Evolutionary conservation across 1,284 basidiomycete genomes (phyloP).

Genomic region (Coniferiporia weirii): DNA sequence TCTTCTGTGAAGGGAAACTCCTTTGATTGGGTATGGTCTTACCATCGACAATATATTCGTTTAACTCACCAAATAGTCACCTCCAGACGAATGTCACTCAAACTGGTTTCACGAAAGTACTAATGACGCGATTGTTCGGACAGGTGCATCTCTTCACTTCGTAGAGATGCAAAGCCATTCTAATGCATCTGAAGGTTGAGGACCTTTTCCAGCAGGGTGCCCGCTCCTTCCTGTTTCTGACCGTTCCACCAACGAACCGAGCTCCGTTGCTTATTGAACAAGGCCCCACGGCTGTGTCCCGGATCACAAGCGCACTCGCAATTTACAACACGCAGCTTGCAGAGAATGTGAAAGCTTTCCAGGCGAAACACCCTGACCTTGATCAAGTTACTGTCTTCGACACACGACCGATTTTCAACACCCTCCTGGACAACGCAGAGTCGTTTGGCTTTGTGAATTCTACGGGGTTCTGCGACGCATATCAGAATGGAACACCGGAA

Average conservation of each 20-base stretch:
- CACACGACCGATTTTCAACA: conserved; percentile 53
- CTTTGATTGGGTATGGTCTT: conserved; percentile 30
- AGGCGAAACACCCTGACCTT: conserved; percentile 37
- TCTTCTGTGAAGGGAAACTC: conserved; percentile 41
- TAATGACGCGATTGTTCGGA: conserved; percentile 52
- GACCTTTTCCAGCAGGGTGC: conserved; percentile 49
- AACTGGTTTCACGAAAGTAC: conserved; percentile 41
- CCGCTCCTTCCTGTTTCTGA: conserved; percentile 60
- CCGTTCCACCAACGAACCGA: conserved; percentile 59
- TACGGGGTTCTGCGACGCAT: conserved; percentile 55
- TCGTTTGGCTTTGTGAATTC: conserved; percentile 52
- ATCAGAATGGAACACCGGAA: conserved; percentile 50
- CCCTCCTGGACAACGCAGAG: conserved; percentile 45
- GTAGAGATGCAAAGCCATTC: neutral
- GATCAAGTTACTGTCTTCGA: conserved; percentile 46
- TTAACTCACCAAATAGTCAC: neutral
- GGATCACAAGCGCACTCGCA: conserved; percentile 37
- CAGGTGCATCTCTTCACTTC: conserved; percentile 34
- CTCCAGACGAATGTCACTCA: conserved; percentile 52
- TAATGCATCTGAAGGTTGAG: conserved; percentile 38
- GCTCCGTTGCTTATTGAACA: conserved; percentile 50
- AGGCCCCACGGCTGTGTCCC: conserved; percentile 34
- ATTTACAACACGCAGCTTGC: conserved; percentile 49
- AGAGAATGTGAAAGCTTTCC: conserved; percentile 36
- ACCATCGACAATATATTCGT: neutral